phyloP scores from a whole-genome alignment of 2,329 filamentous ascomycete species.

The Xylaria sp. region DNA sequence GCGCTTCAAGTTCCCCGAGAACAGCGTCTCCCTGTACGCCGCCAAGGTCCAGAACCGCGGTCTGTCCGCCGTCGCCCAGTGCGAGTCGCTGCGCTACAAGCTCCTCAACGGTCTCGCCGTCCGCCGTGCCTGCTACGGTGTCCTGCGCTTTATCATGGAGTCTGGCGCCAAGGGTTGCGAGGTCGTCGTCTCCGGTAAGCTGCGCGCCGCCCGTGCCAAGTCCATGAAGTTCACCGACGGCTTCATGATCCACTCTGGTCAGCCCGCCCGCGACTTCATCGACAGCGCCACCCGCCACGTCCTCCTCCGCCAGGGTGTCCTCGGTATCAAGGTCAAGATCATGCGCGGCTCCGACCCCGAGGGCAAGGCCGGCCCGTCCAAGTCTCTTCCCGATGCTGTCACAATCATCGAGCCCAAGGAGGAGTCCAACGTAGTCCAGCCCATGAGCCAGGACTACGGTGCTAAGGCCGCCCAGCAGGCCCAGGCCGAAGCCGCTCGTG shows the following conservation, averaged over 20 bases:
- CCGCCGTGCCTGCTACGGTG: slow-evolving; percentile 99
- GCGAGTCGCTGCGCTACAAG: slow-evolving; percentile 99
- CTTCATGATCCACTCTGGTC: slow-evolving; percentile 99
- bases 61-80: slow-evolving; percentile 99
- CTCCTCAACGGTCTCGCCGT: slow-evolving; percentile 99
- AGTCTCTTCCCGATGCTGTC: slow-evolving; percentile 97
- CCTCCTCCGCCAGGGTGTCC: slow-evolving; percentile 98
- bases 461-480: slow-evolving; percentile 83
- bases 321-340: slow-evolving; percentile 99
- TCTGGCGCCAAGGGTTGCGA: slow-evolving; percentile 99
- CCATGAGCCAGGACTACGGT: slow-evolving; percentile 98
- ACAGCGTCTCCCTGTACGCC: slow-evolving; percentile 99
- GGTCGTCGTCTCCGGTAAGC: slow-evolving; percentile 99
- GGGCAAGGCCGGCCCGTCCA: slow-evolving; percentile 97
- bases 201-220: slow-evolving; percentile 98
- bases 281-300: slow-evolving; percentile 99
- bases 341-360: slow-evolving; percentile 99
- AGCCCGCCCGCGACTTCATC: slow-evolving; percentile 99
- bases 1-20: slow-evolving; percentile 99
- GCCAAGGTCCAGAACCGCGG: slow-evolving; percentile 99
- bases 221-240: slow-evolving; percentile 99
- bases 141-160: slow-evolving; percentile 99
- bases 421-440: slow-evolving; percentile 94
- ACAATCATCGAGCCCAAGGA: slow-evolving; percentile 99
- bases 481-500: slow-evolving; percentile 69